phyloP scores from a whole-genome alignment of 805 yeast species.

The Lachancea thermotolerans region DNA sequence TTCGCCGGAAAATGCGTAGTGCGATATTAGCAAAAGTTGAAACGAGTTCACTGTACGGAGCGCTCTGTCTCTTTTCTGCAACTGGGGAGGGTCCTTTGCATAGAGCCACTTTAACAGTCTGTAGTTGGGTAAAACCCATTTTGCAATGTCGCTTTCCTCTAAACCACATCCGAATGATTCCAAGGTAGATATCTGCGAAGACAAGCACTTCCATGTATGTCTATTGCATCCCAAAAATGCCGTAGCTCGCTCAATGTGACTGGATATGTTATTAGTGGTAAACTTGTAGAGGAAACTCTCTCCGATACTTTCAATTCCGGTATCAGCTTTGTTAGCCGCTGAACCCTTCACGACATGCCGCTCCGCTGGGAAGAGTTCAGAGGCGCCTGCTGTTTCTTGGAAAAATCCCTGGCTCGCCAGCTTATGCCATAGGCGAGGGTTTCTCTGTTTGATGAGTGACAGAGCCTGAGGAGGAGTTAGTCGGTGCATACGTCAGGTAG shows the following conservation, averaged over 20 bases:
- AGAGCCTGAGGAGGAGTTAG: conserved; percentile 7
- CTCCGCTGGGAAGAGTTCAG: background rate
- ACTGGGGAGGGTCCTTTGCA: conserved; percentile 1
- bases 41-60: conserved; percentile 13
- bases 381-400: too few species aligned
- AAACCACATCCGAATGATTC: conserved; percentile 14
- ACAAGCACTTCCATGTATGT: background rate
- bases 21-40: conserved; percentile 18
- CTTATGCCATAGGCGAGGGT: conserved; percentile 10
- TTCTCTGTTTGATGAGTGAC: conserved; percentile 20
- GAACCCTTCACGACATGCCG: background rate
- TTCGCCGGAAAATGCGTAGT: conserved; percentile 9
- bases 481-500: too few species aligned
- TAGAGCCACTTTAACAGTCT: conserved; percentile 7
- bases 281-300: conserved; percentile 2
- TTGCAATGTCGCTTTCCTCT: conserved; percentile 9
- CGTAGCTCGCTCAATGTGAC: conserved; percentile 8
- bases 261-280: conserved; percentile 1
- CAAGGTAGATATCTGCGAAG: conserved; percentile 1
- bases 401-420: background rate
- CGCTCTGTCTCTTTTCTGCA: background rate
- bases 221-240: background rate
- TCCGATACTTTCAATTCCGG: background rate
- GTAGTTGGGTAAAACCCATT: conserved; percentile 17
- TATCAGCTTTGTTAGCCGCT: conserved; percentile 3